Percentiles rank a stretch among this genome's conserved stretches.
Conservation (phyloP, 1,284 basidiomycete species). For the Somion occarium region DNA sequence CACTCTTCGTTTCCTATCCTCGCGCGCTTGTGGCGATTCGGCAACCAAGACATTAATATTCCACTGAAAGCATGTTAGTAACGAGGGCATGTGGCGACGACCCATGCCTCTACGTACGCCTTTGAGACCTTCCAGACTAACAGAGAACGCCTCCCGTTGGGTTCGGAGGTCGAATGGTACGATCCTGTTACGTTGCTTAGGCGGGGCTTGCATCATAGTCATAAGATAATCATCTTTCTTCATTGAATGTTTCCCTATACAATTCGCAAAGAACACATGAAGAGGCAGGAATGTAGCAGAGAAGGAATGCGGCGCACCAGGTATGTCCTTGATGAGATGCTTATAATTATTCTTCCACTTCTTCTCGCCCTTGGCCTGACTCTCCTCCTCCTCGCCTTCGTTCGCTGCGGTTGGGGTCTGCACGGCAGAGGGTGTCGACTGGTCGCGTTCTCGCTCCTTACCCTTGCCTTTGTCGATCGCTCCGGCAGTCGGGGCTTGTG, state of each 20-base stretch:
- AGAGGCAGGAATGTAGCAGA: conserved; percentile 4
- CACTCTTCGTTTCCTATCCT: conserved; percentile 75
- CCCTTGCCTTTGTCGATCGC: conserved; percentile 58
- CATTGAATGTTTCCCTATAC: conserved; percentile 70
- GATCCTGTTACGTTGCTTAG: conserved; percentile 66
- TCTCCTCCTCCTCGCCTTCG: conserved; percentile 42
- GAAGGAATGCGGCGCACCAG: conserved; percentile 44
- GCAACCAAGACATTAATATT: conserved; percentile 57
- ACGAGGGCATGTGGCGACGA: conserved; percentile 11
- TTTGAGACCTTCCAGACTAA: conserved; percentile 70
- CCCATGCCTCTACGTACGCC: conserved; percentile 46
- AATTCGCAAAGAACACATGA: conserved; percentile 7
- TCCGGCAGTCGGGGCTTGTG: conserved; percentile 17
- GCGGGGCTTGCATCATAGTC: conserved; percentile 60
- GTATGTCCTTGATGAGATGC: conserved; percentile 71
- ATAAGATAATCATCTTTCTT: conserved; percentile 75
- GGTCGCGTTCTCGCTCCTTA: conserved; percentile 43
- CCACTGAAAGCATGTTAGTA: conserved; percentile 47
- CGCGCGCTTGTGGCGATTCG: conserved; percentile 70
- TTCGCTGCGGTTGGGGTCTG: not conserved
- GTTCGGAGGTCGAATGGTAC: conserved; percentile 60
- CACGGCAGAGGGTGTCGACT: conserved; percentile 23
- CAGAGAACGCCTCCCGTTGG: conserved; percentile 66
- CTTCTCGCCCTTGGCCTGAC: conserved; percentile 51
- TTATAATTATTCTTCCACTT: conserved; percentile 76